A percentile compares a stretch with the other conserved stretches of the same genome.
Conservation (phyloP, 1,139 yeast species). For the Debaryomyces robertsiae region DNA sequence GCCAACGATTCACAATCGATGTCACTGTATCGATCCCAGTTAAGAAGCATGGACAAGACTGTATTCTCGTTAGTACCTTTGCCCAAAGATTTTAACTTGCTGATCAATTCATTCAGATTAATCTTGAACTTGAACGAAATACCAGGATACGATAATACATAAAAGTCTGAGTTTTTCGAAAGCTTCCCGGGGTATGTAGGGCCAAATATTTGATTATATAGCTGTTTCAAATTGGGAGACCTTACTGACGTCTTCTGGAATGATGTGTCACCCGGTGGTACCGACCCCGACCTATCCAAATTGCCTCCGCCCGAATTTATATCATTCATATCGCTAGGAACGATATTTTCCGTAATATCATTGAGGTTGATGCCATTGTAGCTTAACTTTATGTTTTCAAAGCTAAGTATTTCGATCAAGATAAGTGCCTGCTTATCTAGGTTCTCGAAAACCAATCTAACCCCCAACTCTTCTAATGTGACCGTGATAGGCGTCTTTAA, state of each 20-base stretch:
- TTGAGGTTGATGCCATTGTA: conserved; percentile 40
- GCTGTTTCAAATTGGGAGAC: conserved; percentile 36
- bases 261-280: neutral
- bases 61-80: conserved; percentile 18
- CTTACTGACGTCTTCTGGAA: conserved; percentile 5
- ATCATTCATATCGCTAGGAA: neutral
- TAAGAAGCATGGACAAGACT: conserved; percentile 34
- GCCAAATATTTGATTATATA: conserved; percentile 61
- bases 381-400: conserved; percentile 27
- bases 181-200: conserved; percentile 62
- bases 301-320: neutral
- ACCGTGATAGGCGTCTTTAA: conserved; percentile 38
- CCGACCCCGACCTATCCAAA: neutral
- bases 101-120: conserved; percentile 21
- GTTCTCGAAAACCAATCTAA: conserved; percentile 45
- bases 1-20: conserved; percentile 39
- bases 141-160: conserved; percentile 57
- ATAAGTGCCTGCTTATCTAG: conserved; percentile 42
- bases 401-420: conserved; percentile 47
- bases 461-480: conserved; percentile 30
- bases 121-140: conserved; percentile 48
- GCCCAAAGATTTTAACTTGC: conserved; percentile 16
- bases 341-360: conserved; percentile 17
- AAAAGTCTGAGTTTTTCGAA: conserved; percentile 21
- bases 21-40: conserved; percentile 34